phyloP scores from a whole-genome alignment of 2,329 filamentous ascomycete genomes.

The Pseudogymnoascus sp. region DNA sequence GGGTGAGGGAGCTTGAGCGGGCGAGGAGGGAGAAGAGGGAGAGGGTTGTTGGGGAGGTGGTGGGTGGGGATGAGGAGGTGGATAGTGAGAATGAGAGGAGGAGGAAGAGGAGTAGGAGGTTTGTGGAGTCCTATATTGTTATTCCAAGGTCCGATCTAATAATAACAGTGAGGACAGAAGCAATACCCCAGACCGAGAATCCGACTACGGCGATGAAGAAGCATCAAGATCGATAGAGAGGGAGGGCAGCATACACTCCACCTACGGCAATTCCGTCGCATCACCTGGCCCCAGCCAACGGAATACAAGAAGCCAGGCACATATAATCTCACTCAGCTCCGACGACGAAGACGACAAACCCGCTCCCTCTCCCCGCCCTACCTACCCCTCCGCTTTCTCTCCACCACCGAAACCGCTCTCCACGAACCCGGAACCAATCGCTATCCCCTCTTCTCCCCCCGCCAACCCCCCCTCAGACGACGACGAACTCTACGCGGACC shows the following conservation, averaged over 20 bases:
- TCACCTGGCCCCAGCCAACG: neutral
- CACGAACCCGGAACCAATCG: neutral
- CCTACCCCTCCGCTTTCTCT: neutral
- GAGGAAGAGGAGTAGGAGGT: neutral
- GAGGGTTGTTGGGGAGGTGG: neutral
- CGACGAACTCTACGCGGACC: neutral
- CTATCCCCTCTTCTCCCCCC: neutral
- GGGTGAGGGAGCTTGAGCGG: conserved; percentile 11
- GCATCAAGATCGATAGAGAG: neutral
- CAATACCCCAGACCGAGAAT: neutral
- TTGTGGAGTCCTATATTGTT: neutral
- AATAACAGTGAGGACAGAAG: neutral
- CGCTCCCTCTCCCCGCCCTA: neutral
- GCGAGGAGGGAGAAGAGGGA: conserved; percentile 21
- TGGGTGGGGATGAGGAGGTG: neutral
- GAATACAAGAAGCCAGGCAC: neutral
- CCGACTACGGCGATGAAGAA: neutral
- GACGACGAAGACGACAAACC: neutral
- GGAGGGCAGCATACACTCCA: neutral
- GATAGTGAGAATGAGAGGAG: neutral
- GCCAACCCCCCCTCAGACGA: neutral
- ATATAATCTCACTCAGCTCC: neutral
- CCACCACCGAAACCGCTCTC: neutral
- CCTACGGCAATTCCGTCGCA: neutral
- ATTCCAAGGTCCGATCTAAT: neutral